phyloP scores from a whole-genome alignment of 1,284 basidiomycete genomes.

The Sanghuangporus weigelae region DNA sequence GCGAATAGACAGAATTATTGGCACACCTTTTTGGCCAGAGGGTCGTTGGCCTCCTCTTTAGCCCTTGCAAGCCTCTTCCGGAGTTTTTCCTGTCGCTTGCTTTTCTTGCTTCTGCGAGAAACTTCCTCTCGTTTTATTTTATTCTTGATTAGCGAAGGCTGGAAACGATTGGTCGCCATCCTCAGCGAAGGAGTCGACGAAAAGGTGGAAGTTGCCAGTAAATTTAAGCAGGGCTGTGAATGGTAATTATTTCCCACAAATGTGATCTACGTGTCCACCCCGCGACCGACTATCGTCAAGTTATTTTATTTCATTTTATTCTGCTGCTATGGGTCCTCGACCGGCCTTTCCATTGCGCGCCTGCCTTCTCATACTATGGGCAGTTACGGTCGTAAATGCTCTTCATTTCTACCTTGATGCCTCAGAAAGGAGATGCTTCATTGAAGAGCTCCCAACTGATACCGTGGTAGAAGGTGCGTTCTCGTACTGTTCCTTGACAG shows the following conservation, averaged over 20 bases:
- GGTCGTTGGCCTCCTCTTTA: constrained; percentile 68
- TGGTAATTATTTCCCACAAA: not conserved
- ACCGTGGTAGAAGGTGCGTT: constrained; percentile 90
- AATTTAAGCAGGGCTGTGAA: not conserved
- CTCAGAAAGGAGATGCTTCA: constrained; percentile 91
- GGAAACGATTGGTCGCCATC: constrained; percentile 31
- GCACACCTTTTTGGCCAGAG: constrained; percentile 64
- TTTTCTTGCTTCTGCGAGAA: constrained; percentile 69
- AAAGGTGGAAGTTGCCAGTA: not conserved
- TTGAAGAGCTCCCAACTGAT: constrained; percentile 95
- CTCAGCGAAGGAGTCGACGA: not conserved
- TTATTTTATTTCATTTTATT: too few relatives aligned
- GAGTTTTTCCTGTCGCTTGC: constrained; percentile 79
- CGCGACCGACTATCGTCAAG: too few relatives aligned
- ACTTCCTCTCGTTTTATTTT: constrained; percentile 81
- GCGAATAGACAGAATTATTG: not conserved
- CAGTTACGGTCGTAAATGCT: constrained; percentile 30
- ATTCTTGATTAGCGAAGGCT: constrained; percentile 72
- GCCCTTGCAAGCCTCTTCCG: constrained; percentile 71
- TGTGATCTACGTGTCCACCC: not conserved
- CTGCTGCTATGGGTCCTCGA: not conserved
- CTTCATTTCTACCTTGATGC: constrained; percentile 92
- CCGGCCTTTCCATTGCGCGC: not conserved
- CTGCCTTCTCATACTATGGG: not conserved
- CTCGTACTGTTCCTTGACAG: too few relatives aligned